Evolutionary conservation across 148 eudicot genomes (phyloP).

Genomic region (Mesembryanthemum crystallinum): DNA sequence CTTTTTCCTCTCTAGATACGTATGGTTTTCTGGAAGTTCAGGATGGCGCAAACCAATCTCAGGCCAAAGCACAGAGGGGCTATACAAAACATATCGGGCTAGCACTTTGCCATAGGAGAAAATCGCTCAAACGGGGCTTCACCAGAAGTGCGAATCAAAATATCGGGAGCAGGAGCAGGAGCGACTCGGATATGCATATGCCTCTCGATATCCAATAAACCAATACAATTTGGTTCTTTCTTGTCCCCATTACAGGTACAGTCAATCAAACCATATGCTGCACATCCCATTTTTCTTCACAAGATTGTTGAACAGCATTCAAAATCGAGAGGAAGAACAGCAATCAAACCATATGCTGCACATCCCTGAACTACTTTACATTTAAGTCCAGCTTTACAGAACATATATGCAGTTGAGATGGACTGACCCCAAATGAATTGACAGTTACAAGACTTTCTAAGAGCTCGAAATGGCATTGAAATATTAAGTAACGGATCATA

Average conservation of each 20-base stretch:
- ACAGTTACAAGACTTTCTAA: background rate
- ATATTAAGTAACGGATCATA: background rate
- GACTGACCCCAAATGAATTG: too few species aligned
- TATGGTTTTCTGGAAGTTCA: constrained; percentile 45
- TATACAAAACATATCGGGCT: constrained; percentile 44
- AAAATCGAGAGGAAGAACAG: too few species aligned
- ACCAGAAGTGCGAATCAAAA: constrained; percentile 65
- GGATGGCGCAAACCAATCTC: constrained; percentile 62
- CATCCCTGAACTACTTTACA: background rate
- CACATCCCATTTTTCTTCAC: constrained; percentile 51
- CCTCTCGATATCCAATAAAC: constrained; percentile 46
- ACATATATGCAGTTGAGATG: background rate
- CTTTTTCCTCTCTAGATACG: constrained; percentile 37
- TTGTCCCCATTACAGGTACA: constrained; percentile 5
- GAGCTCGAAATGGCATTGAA: too few species aligned
- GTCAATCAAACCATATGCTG: constrained; percentile 26
- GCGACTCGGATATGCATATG: constrained; percentile 48
- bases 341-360: too few species aligned
- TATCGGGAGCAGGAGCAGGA: constrained; percentile 65
- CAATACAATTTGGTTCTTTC: constrained; percentile 18
- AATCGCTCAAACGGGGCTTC: constrained; percentile 74
- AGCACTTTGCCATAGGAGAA: constrained; percentile 70
- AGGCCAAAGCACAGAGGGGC: constrained; percentile 67
- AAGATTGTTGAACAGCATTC: constrained; percentile 55
- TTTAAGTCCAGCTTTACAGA: background rate